Evolutionary conservation across 2,329 filamentous ascomycete genomes (phyloP).

Genomic region (Microcyclosporella mali): DNA sequence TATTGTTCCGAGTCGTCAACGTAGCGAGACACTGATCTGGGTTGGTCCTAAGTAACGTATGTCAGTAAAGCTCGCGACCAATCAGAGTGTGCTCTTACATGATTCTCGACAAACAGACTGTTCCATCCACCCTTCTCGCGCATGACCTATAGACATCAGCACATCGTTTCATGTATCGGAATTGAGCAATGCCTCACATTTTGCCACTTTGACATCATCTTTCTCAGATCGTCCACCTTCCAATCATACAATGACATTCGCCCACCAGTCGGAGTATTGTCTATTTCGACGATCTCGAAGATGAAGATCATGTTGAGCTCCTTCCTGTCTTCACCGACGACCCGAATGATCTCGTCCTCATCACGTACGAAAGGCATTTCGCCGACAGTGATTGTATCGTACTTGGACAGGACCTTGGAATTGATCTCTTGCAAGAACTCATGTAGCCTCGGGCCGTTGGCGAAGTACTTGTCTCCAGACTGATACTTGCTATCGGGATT

Average conservation of each 20-base stretch:
- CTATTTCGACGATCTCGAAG: conserved; percentile 41
- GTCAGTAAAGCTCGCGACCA: neutral
- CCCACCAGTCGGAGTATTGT: conserved; percentile 30
- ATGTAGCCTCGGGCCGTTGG: conserved; percentile 54
- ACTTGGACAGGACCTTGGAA: conserved; percentile 47
- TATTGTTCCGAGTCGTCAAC: conserved; percentile 43
- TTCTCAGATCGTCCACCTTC: conserved; percentile 19
- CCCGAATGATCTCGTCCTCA: conserved; percentile 38
- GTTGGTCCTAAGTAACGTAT: conserved; percentile 30
- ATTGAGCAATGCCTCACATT: too few relatives aligned
- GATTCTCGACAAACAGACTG: conserved; percentile 48
- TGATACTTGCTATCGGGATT: conserved; percentile 41
- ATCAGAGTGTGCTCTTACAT: too few relatives aligned
- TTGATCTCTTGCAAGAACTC: conserved; percentile 53
- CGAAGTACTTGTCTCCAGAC: conserved; percentile 45
- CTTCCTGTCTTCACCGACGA: conserved; percentile 36
- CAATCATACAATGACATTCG: conserved; percentile 21
- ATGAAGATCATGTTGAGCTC: conserved; percentile 47
- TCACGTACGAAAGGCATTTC: conserved; percentile 53
- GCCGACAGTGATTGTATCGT: conserved; percentile 54
- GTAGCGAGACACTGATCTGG: conserved; percentile 45
- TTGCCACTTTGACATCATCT: conserved; percentile 38
- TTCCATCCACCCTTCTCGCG: conserved; percentile 47
- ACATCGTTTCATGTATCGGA: too few relatives aligned
- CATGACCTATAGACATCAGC: too few relatives aligned